A percentile compares a stretch with the other conserved stretches of the same genome.
These are phyloP conservation scores for Candida sanyaensis DNA, from an alignment of 1,139 yeast genomes.

Conservation along the genomic window DNA sequence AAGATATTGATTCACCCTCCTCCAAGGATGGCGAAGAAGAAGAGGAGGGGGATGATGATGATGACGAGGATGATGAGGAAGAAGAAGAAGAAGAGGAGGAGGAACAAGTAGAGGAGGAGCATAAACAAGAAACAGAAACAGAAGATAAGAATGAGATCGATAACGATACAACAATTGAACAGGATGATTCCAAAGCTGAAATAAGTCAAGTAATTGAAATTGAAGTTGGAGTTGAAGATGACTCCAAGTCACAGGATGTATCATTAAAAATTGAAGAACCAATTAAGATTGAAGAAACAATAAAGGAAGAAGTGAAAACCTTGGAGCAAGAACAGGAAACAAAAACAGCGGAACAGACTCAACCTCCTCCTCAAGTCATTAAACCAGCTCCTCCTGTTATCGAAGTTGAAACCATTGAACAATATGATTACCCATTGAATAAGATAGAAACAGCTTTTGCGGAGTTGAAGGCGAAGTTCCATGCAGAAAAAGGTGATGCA, in stretches of 20 bases:
- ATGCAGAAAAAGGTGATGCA: constrained; percentile 12
- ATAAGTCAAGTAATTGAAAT: neutral
- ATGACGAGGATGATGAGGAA: constrained; percentile 5
- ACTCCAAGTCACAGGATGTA: neutral
- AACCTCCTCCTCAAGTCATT: neutral
- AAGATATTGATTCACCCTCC: constrained; percentile 3
- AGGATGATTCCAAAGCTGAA: constrained; percentile 2
- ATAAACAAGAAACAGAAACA: neutral
- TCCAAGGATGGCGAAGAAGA: constrained; percentile 9
- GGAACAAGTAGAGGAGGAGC: constrained; percentile 4
- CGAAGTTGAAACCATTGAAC: constrained; percentile 2
- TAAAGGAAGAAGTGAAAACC: neutral
- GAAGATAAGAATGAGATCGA: neutral
- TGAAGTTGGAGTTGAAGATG: neutral
- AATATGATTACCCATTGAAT: constrained; percentile 54
- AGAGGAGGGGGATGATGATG: constrained; percentile 9
- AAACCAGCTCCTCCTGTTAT: neutral
- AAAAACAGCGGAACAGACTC: neutral
- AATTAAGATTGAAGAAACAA: neutral
- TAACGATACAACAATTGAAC: neutral
- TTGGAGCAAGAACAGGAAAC: neutral
- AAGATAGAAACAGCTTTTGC: constrained; percentile 52
- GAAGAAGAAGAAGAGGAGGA: constrained; percentile 7
- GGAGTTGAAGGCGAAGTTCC: constrained; percentile 50
- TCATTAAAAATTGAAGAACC: neutral